phyloP scores from a whole-genome alignment of 345 rosid genomes.

The Moricandia arvensis region DNA sequence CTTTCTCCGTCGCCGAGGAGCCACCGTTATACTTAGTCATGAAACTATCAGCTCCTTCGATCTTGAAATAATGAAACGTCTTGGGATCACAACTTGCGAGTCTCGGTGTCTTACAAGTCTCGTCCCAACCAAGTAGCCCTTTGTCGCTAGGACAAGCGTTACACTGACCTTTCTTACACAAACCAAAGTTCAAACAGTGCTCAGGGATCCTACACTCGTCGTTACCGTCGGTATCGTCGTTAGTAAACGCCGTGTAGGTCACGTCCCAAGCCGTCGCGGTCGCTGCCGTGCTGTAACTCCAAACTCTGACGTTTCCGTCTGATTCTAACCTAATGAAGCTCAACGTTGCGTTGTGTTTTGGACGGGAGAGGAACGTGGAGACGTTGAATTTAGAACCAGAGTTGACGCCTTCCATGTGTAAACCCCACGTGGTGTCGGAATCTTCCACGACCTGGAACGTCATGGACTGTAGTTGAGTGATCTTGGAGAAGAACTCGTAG shows the following conservation, averaged over 20 bases:
- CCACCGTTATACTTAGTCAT: conserved; percentile 48
- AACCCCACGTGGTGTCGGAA: conserved; percentile 29
- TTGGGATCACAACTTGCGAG: conserved; percentile 17
- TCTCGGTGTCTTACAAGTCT: conserved; percentile 37
- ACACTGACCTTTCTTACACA: conserved; percentile 38
- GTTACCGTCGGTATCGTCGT: conserved; percentile 29
- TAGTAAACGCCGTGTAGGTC: neutral
- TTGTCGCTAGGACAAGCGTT: conserved; percentile 37
- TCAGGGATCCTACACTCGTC: conserved; percentile 39
- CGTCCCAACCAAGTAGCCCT: conserved; percentile 50
- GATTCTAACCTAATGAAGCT: neutral
- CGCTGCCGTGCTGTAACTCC: neutral
- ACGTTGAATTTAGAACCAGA: neutral
- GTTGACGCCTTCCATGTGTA: conserved; percentile 17
- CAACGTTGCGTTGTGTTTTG: neutral
- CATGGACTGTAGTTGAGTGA: neutral
- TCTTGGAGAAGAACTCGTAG: neutral
- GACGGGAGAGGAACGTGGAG: neutral
- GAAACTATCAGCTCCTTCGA: conserved; percentile 58
- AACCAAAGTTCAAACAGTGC: conserved; percentile 32
- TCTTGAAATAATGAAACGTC: conserved; percentile 39
- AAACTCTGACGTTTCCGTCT: conserved; percentile 2
- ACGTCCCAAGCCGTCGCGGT: conserved; percentile 35
- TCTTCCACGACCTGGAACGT: neutral
- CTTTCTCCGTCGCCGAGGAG: conserved; percentile 38